Evolutionary conservation across 164 flowering plant genomes (phyloP), one percentile per base, ranked within the genome.

Genomic region (Akebia trifoliata): DNA sequence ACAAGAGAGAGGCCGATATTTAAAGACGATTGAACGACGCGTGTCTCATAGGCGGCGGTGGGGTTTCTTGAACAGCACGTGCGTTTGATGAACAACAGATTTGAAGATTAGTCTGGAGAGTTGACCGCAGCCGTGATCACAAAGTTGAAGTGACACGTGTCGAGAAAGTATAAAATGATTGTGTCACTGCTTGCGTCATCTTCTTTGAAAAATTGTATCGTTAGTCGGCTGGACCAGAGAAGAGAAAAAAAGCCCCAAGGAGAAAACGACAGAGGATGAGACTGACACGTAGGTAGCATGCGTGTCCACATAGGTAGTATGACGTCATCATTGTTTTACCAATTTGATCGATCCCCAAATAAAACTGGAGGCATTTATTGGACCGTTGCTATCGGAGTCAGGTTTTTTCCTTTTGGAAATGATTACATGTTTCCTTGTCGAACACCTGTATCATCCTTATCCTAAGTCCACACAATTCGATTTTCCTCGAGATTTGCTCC

Each of bases 151-250:
- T 14, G 47, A 48, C 69, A 70, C 66, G 72, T 66, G 76, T 52
- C 64, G 68, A 40, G 1, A 12, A 36, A 25, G 24, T 24, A 28
- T 22, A 31, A 6, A 29, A 6, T 57, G 71, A 58, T 78, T 67
- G 28, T 72, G 86, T 81, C 86, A 81, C 35, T 58, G 76, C 86
- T 79, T 78, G 53, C 83, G 82, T 21, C 54, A 69, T 8, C 1
- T 10, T 12, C 38, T 71, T 78, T 76, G 83, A 72, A 76, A 67
- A n/a, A n/a, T 36, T 15, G 61, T 22, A 10, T 59, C 18, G 60
- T 9, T 0, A 52, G 36, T 38, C 66, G 68, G 65, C 57, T 40
- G 15, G 31, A n/a, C n/a, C n/a, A n/a, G n/a, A n/a, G n/a, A n/a
- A n/a, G n/a, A n/a, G n/a, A n/a, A n/a, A n/a, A n/a, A n/a, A n/a